Conservation (phyloP, 75 land plant genomes). For the Cunninghamia lanceolata region DNA sequence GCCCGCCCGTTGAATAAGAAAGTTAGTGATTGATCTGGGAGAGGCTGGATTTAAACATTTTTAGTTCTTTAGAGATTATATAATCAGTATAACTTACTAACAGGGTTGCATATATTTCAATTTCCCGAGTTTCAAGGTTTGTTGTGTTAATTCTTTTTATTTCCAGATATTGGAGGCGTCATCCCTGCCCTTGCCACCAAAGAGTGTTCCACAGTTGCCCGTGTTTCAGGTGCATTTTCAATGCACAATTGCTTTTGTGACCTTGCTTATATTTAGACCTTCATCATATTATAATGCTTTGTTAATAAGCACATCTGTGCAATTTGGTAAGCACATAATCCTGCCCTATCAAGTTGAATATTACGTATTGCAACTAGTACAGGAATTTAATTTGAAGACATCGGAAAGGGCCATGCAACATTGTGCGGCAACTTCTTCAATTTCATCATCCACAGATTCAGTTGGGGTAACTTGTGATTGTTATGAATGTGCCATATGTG, state of each 20-base stretch:
- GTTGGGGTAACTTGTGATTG: not conserved
- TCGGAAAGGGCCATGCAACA: slow-evolving; percentile 84
- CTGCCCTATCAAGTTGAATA: not conserved
- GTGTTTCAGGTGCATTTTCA: slow-evolving; percentile 55
- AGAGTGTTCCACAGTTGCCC: slow-evolving; percentile 40
- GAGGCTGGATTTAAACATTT: not conserved
- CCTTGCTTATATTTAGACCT: not conserved
- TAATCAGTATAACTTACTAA: not conserved
- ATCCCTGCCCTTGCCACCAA: slow-evolving; percentile 33
- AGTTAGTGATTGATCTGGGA: slow-evolving; percentile 24
- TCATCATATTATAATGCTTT: not conserved
- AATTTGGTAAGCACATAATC: not conserved
- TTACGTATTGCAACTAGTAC: not conserved
- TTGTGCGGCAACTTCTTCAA: slow-evolving; percentile 35
- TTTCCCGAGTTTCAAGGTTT: not conserved
- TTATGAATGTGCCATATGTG: not conserved
- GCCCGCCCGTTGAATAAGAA: slow-evolving; percentile 77
- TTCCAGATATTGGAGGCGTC: slow-evolving; percentile 76
- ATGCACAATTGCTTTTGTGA: not conserved
- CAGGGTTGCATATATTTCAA: not conserved
- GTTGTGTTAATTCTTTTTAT: not conserved
- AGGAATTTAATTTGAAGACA: slow-evolving; percentile 94
- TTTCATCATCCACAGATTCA: slow-evolving; percentile 29
- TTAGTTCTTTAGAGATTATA: not conserved
- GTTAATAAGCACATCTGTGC: not conserved